These are phyloP conservation scores for Syzygium aqueum DNA, from an alignment of 345 rosid genomes.

Conservation along the genomic window DNA sequence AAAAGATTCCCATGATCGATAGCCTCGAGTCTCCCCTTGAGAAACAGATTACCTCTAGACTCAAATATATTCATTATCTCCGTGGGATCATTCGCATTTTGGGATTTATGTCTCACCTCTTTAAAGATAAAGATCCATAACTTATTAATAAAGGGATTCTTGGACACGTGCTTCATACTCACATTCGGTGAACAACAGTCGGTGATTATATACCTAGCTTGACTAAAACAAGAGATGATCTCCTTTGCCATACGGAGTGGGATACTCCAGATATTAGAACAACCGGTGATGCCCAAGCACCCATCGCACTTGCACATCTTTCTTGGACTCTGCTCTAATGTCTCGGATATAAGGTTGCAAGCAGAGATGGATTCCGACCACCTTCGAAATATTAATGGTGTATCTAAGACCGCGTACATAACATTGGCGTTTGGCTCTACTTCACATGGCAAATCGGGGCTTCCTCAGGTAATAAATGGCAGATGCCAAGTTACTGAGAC, in stretches of 20 bases:
- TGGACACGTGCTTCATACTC: not conserved
- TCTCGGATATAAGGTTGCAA: no score
- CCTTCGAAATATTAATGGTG: no score
- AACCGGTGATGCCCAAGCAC: not conserved
- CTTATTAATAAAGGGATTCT: not conserved
- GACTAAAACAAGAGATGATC: not conserved
- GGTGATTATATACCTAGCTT: not conserved
- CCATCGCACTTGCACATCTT: rapidly evolving
- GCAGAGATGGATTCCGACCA: no score
- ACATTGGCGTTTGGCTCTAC: rapidly evolving
- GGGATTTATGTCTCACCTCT: not conserved
- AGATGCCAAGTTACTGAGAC: not conserved
- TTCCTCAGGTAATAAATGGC: rapidly evolving
- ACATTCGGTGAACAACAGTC: not conserved
- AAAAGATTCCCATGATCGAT: no score
- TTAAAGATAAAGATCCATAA: not conserved
- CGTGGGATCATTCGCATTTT: not conserved
- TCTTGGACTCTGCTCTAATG: not conserved
- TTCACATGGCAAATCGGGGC: not conserved
- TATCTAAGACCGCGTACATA: rapidly evolving
- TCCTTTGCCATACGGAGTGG: not conserved
- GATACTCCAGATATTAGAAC: not conserved
- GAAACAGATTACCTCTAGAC: not conserved
- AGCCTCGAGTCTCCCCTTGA: no score
- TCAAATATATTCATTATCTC: not conserved